A percentile compares a stretch with the other conserved stretches of the same genome.
Evolutionary conservation across 768 basidiomycete species (phyloP).

Genomic region (Agaricus subrufescens): DNA sequence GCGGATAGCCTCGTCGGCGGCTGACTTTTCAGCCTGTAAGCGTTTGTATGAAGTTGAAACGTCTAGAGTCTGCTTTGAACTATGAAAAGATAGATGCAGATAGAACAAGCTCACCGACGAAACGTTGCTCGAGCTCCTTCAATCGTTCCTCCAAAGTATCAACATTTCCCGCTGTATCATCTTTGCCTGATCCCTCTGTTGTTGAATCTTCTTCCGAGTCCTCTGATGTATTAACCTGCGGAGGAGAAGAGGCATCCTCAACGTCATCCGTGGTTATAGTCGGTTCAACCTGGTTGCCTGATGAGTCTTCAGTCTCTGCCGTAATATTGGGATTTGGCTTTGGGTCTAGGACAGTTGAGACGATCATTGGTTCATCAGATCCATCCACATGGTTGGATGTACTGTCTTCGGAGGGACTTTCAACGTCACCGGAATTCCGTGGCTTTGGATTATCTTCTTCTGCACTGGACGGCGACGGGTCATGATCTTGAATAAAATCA

Average conservation of each 20-base stretch:
- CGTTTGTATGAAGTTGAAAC: constrained; percentile 75
- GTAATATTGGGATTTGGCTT: neutral
- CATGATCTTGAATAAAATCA: constrained; percentile 4
- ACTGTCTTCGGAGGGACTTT: neutral
- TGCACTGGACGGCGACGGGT: neutral
- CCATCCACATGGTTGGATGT: neutral
- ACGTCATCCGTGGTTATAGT: neutral
- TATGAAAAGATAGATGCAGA: neutral
- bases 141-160: constrained; percentile 64
- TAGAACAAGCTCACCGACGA: constrained; percentile 45
- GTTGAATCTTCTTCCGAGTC: neutral
- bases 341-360: neutral
- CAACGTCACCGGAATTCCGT: neutral
- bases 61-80: constrained; percentile 40
- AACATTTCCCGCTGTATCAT: constrained; percentile 22
- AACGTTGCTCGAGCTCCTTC: constrained; percentile 72
- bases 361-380: neutral
- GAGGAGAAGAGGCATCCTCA: neutral
- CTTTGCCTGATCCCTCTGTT: too few relatives aligned
- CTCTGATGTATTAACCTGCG: neutral
- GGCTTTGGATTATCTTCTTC: neutral
- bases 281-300: neutral
- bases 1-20: constrained; percentile 62
- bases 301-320: neutral
- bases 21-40: constrained; percentile 66